phyloP scores from a whole-genome alignment of 163 green algal species.

The Scenedesmus sp. region DNA sequence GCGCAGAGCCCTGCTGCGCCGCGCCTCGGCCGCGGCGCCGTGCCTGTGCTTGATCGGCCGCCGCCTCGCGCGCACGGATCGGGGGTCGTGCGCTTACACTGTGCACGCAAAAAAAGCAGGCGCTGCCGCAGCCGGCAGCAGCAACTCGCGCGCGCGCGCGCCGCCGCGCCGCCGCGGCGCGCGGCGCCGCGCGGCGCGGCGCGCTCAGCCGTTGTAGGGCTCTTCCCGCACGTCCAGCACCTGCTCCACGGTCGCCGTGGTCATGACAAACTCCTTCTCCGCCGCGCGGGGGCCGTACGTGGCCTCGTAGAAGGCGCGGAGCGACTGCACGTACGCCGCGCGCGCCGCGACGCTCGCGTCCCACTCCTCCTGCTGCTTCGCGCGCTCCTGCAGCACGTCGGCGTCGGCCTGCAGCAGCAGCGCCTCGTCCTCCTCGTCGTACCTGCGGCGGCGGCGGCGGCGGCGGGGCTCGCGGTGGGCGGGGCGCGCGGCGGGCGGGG shows the following conservation, averaged over 20 bases:
- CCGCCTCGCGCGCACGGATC: no score
- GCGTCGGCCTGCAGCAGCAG: slow-evolving; percentile 77
- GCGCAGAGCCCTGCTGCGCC: no score
- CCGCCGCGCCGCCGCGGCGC: neutral
- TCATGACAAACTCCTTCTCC: slow-evolving; percentile 69
- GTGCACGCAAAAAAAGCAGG: no score
- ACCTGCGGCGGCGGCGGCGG: no score
- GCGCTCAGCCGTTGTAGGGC: slow-evolving; percentile 52
- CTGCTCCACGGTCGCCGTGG: slow-evolving; percentile 83
- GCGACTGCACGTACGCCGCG: slow-evolving; percentile 51
- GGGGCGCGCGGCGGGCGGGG: no score
- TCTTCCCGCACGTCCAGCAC: slow-evolving; percentile 85
- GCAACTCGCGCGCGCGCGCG: neutral
- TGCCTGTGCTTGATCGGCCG: no score
- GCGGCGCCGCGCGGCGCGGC: no score
- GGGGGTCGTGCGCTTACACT: no score
- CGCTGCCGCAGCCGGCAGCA: slow-evolving; percentile 1
- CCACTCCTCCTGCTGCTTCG: slow-evolving; percentile 74
- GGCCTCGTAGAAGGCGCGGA: slow-evolving; percentile 54
- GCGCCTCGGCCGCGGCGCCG: no score
- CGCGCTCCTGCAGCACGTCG: slow-evolving; percentile 76
- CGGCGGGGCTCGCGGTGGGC: no score
- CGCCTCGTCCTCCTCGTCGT: slow-evolving; percentile 88
- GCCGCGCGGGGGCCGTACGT: slow-evolving; percentile 60
- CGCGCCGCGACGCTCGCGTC: slow-evolving; percentile 64